These are phyloP conservation scores for Suaeda aralocaspica DNA, from an alignment of 148 eudicot genomes.

Conservation along the genomic window DNA sequence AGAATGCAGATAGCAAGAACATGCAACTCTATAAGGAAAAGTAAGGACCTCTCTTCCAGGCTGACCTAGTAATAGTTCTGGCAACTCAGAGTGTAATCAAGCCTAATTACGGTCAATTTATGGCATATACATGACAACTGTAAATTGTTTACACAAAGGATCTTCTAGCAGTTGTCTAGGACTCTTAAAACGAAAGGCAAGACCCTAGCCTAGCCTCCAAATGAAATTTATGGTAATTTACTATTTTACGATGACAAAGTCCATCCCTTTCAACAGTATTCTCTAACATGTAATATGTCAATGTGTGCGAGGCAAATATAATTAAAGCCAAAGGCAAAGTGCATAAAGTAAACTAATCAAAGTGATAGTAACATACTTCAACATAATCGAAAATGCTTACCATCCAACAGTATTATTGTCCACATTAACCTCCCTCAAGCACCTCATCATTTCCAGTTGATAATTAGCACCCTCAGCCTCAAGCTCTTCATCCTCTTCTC, in stretches of 20 bases:
- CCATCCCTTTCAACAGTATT: not conserved
- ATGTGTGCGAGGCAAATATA: not conserved
- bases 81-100: not conserved
- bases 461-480: constrained; percentile 98
- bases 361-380: not conserved
- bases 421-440: constrained; percentile 96
- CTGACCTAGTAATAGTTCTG: not conserved
- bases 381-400: constrained; percentile 38
- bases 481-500: constrained; percentile 95
- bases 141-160: not conserved
- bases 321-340: not conserved
- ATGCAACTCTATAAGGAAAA: not conserved
- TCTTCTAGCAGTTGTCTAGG: not conserved
- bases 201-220: not conserved
- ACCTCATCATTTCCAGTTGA: constrained; percentile 99
- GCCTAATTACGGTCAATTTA: not conserved
- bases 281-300: not conserved
- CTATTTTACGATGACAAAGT: no score
- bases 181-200: not conserved
- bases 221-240: no score
- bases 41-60: not conserved
- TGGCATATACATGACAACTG: not conserved
- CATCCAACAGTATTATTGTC: constrained; percentile 99
- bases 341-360: not conserved
- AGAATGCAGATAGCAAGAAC: not conserved